Base-by-base conservation (phyloP, 2,329 filamentous ascomycete genomes). In the Stagonosporopsis cucurbitacearum region DNA sequence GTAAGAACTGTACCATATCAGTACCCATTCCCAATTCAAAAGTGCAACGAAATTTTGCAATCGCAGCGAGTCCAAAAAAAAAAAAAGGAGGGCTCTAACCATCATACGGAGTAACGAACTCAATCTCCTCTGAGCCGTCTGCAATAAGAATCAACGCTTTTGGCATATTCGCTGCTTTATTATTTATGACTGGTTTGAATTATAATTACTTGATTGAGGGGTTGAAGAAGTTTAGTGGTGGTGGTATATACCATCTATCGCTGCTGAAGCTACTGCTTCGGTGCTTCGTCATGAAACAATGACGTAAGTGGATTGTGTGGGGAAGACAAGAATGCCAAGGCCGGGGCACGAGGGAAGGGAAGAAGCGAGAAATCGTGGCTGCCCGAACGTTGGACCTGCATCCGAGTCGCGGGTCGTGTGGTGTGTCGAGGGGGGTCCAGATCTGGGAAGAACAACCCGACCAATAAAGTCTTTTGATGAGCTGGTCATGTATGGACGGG, bases 91-190 rank as follows among this genome's bases (percentile, higher is more conserved):
- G 36, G 2, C 41, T 55, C 64, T 22, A 63, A 76, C 72, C 74
- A 66, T 78, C 75, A 41, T 77, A 76, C 2, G 74, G 68, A 4
- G 73, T 77, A 7, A 77, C 73, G 44, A 76, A 77, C 50, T 77
- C 75, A 51, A 77, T 77, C 59, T 77, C 75, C 59, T 78, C 75
- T 0, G 68, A 69, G 35, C 75, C 75, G 61, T 77, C 73, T 3
- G 75, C 74, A 13, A 77, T 61, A 8, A 77, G 63, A 3, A 78
- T 68, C 13, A 77, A 59, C 17, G 74, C 74, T 61, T 69, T 72
- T 4, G 70, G 71, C 71, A 72, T 74, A 6, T 17, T 63, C 25
- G 4, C 2, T 1, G n/a, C n/a, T n/a, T n/a, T n/a, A n/a, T n/a
- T 9, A 17, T 3, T 13, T 25, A 15, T 26, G 25, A 17, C 26